Conservation (phyloP, 163 green algal species). For the Scenedesmus sp. region DNA sequence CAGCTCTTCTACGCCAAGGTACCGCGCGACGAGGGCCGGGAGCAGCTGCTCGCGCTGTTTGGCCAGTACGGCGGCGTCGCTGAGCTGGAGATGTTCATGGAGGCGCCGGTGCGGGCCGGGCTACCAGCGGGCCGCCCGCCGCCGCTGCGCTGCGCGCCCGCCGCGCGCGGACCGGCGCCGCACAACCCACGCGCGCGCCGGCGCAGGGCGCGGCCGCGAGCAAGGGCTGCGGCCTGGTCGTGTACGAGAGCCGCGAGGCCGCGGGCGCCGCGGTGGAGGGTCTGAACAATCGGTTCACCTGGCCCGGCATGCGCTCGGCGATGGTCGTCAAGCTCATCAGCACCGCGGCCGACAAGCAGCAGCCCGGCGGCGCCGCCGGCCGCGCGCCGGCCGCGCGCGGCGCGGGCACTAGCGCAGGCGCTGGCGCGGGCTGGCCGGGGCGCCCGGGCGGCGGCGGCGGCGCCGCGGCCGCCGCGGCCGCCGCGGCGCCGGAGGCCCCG, state of each 20-base stretch:
- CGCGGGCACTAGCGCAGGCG: neutral
- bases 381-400: neutral
- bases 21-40: constrained; percentile 50
- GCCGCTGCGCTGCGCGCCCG: neutral
- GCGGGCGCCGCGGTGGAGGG: constrained; percentile 52
- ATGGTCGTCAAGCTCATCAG: constrained; percentile 59
- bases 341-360: neutral
- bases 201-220: constrained; percentile 55
- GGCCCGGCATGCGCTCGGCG: constrained; percentile 30
- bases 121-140: too few relatives aligned
- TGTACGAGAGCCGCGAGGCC: constrained; percentile 50
- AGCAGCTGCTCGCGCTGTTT: constrained; percentile 60
- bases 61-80: constrained; percentile 55
- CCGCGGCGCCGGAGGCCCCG: neutral
- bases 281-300: constrained; percentile 56
- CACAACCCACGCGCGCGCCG: neutral
- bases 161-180: neutral
- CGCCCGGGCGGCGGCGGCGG: constrained; percentile 19
- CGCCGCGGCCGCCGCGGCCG: neutral
- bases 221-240: constrained; percentile 68
- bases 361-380: neutral
- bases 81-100: constrained; percentile 65
- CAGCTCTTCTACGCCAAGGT: constrained; percentile 75
- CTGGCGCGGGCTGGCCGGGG: too few relatives aligned
- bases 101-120: constrained; percentile 32